A percentile compares a stretch with the other conserved stretches of the same genome.
These are phyloP conservation scores for Lojkania enalia DNA, from an alignment of 2,329 filamentous ascomycete genomes.

Conservation along the genomic window DNA sequence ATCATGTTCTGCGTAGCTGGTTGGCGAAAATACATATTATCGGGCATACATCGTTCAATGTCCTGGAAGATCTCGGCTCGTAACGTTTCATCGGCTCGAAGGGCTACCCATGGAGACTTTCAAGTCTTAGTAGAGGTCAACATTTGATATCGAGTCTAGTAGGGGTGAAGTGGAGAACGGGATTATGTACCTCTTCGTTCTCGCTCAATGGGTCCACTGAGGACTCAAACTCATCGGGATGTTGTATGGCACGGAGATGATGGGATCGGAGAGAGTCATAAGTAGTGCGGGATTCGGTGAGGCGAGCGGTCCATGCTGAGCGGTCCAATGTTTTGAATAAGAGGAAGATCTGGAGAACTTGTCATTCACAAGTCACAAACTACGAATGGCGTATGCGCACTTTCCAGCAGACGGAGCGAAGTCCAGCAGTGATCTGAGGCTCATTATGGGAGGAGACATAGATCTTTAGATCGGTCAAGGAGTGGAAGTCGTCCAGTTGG, in stretches of 20 bases:
- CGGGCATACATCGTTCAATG: slow-evolving; percentile 86
- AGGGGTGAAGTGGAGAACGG: slow-evolving; percentile 16
- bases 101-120: slow-evolving; percentile 88
- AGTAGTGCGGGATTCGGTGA: slow-evolving; percentile 70
- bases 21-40: slow-evolving; percentile 87
- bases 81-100: slow-evolving; percentile 80
- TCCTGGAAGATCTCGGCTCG: slow-evolving; percentile 92
- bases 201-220: slow-evolving; percentile 83
- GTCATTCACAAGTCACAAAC: slow-evolving; percentile 1
- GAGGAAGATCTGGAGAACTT: slow-evolving; percentile 68
- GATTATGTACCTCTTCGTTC: slow-evolving; percentile 64
- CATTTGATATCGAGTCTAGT: slow-evolving; percentile 27
- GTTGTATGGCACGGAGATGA: slow-evolving; percentile 79
- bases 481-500: slow-evolving; percentile 42
- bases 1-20: slow-evolving; percentile 77
- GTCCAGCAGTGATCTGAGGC: slow-evolving; percentile 59
- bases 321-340: slow-evolving; percentile 70
- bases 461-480: slow-evolving; percentile 43
- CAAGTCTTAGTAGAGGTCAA: slow-evolving; percentile 55
- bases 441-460: slow-evolving; percentile 42
- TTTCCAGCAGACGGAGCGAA: slow-evolving; percentile 93
- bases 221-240: slow-evolving; percentile 78
- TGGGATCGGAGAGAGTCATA: slow-evolving; percentile 74
- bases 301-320: slow-evolving; percentile 67
- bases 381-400: slow-evolving; percentile 47